phyloP scores from a whole-genome alignment of 768 basidiomycete species.

The Sistotremastrum niveocremeum region DNA sequence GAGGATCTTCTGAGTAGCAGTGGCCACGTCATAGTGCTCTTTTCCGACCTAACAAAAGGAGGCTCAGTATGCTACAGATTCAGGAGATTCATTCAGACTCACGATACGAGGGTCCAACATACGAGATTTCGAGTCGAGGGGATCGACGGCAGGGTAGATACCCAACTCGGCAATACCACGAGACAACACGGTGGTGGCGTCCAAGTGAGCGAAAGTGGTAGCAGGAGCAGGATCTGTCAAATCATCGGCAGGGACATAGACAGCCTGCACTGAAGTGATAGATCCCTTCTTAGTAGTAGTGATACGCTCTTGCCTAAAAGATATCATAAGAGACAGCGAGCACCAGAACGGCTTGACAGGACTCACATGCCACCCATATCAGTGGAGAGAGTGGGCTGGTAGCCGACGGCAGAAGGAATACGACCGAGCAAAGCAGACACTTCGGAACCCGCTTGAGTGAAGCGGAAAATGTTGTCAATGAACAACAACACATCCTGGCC shows the following conservation, averaged over 20 bases:
- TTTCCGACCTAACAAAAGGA: conserved; percentile 43
- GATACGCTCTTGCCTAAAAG: conserved; percentile 89
- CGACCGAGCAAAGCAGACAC: conserved; percentile 99
- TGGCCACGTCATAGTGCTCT: conserved; percentile 95
- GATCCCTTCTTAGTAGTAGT: conserved; percentile 99
- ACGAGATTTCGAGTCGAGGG: conserved; percentile 97
- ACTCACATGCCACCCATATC: conserved; percentile 99
- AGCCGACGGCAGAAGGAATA: conserved; percentile 99
- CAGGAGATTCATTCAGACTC: conserved; percentile 18
- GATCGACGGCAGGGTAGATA: conserved; percentile 99
- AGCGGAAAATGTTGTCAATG: conserved; percentile 99
- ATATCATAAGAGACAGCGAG: conserved; percentile 1
- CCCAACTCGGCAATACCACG: conserved; percentile 98
- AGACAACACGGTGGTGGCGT: conserved; percentile 98
- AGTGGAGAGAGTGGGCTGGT: conserved; percentile 98
- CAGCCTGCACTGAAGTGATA: conserved; percentile 98
- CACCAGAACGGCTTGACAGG: background rate
- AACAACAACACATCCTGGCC: conserved; percentile 99
- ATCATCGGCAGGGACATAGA: conserved; percentile 99
- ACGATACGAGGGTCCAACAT: conserved; percentile 99
- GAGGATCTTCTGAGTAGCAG: conserved; percentile 93
- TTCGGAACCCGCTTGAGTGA: conserved; percentile 99
- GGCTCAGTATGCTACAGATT: conserved; percentile 1
- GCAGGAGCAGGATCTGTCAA: conserved; percentile 99
- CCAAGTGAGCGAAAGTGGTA: conserved; percentile 99